Base-by-base conservation (phyloP, 2,329 filamentous ascomycete species). In the Pseudovirgaria hyperparasitica region DNA sequence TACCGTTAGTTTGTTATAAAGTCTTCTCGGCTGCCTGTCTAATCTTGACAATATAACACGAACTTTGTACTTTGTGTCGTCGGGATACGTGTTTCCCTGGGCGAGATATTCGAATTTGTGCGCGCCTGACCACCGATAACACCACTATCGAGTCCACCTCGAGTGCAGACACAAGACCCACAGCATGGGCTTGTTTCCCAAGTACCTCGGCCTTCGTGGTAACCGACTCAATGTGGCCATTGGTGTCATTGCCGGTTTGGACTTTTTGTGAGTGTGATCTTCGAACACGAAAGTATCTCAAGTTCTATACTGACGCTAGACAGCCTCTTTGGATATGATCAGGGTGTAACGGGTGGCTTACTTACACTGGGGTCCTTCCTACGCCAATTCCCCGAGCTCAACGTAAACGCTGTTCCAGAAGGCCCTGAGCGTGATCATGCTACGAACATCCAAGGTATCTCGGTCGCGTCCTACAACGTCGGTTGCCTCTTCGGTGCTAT, bases 231-330 rank as follows among this genome's bases (percentile, higher is more conserved):
- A 55, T 25, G 77, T 58, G 65, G 76, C 76, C 28, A 71, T 84
- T 39, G 72, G 72, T 35, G 55, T 73, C n/a, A 67, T 82, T 42
- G 78, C 78, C 31, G 78, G 77, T 42, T 69, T 75, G 26, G 76
- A 82, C 52, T 82, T 82, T 46, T 58, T 80, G 36, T 71, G 39
- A 28, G 43, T 38, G 4, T 9, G 4, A 16, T 7, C 11, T 16
- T 11, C n/a, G 9, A 15, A 23, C 11, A 8, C 16, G 4, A 4
- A 10, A 5, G 16, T 12, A 5, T 7, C 5, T 19, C 9, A 12
- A 10, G 4, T n/a, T 5, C 25, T 17, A 13, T n/a, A n/a, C 23
- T n/a, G 24, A 14, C 23, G 16, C 37, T 7, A 2, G 11, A 4
- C 16, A 54, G 45, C 11, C 52, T 63, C 8, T 65, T 72, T 36